Evolutionary conservation across 371 early-diverging fungal genomes (phyloP).

Genomic region (Rhizopus microsporus): DNA sequence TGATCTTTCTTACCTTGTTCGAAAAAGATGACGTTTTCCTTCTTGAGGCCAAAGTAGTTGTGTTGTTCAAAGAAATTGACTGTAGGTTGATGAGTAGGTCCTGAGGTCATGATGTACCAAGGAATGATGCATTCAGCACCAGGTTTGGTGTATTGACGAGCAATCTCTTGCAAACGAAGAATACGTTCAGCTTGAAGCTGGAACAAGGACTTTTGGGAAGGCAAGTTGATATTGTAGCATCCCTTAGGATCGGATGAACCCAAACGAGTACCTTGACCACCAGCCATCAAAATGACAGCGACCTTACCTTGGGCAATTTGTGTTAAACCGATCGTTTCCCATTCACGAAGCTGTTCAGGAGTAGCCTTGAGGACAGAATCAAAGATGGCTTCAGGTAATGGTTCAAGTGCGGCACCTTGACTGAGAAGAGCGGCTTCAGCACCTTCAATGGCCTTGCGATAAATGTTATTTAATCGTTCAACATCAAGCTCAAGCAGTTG

Average conservation of each 20-base stretch:
- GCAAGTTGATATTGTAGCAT: constrained; percentile 80
- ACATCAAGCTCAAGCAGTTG: constrained; percentile 79
- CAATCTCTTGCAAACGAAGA: constrained; percentile 78
- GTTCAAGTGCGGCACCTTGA: constrained; percentile 61
- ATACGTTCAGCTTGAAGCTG: constrained; percentile 83
- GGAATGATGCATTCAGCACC: constrained; percentile 67
- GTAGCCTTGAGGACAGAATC: constrained; percentile 70
- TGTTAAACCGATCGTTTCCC: constrained; percentile 76
- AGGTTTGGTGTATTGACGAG: constrained; percentile 46
- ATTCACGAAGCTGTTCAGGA: constrained; percentile 60
- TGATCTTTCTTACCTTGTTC: constrained; percentile 63
- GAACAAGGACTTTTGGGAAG: constrained; percentile 72
- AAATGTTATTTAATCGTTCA: constrained; percentile 79
- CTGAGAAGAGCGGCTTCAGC: constrained; percentile 43
- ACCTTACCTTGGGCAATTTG: constrained; percentile 86
- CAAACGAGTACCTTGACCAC: constrained; percentile 83
- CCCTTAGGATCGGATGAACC: constrained; percentile 82
- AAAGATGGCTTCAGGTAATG: constrained; percentile 76
- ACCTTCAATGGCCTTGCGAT: constrained; percentile 65
- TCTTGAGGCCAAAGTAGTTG: constrained; percentile 70
- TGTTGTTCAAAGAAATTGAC: constrained; percentile 65
- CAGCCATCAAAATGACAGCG: constrained; percentile 88
- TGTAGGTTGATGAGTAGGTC: constrained; percentile 85
- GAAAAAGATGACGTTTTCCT: constrained; percentile 86
- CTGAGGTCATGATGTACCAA: constrained; percentile 96